Percentiles rank a stretch among this genome's conserved stretches.
phyloP scores from a whole-genome alignment of 2,329 filamentous ascomycete species.

The Cordyceps cicadae region DNA sequence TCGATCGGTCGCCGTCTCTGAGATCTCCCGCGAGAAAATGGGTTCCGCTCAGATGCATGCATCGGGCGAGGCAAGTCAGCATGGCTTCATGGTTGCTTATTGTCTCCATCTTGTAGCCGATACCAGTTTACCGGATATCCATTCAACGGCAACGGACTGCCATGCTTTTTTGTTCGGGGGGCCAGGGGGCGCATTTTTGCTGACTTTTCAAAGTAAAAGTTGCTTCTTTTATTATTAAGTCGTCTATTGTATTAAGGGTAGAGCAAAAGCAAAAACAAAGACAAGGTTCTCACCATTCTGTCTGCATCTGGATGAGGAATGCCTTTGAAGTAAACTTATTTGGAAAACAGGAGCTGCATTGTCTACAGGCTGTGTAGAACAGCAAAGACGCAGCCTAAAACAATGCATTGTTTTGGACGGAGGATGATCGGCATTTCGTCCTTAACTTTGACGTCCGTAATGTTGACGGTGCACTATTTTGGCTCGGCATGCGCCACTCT shows the following conservation, averaged over 20 bases:
- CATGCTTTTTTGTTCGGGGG: too few relatives aligned
- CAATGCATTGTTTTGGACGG: constrained; percentile 1
- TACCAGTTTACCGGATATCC: neutral
- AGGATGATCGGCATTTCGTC: neutral
- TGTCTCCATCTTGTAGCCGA: neutral
- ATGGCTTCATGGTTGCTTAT: neutral
- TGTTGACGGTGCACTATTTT: neutral
- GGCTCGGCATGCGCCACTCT: neutral
- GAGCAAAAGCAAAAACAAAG: neutral
- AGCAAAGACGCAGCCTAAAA: neutral
- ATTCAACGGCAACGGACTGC: neutral
- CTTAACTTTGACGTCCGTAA: neutral
- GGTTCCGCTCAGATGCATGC: neutral
- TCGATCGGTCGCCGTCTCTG: neutral
- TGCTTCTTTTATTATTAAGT: neutral
- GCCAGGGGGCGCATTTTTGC: neutral
- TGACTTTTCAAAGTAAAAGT: neutral
- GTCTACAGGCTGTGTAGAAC: neutral
- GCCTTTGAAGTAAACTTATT: neutral
- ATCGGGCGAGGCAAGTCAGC: neutral
- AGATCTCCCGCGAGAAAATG: neutral
- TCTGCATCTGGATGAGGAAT: neutral
- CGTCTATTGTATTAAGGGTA: neutral
- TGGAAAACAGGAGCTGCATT: neutral
- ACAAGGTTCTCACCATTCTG: neutral